A percentile compares a stretch with the other conserved stretches of the same genome.
These are phyloP conservation scores for Chenopodium album DNA, from an alignment of 148 eudicot species.

Conservation along the genomic window DNA sequence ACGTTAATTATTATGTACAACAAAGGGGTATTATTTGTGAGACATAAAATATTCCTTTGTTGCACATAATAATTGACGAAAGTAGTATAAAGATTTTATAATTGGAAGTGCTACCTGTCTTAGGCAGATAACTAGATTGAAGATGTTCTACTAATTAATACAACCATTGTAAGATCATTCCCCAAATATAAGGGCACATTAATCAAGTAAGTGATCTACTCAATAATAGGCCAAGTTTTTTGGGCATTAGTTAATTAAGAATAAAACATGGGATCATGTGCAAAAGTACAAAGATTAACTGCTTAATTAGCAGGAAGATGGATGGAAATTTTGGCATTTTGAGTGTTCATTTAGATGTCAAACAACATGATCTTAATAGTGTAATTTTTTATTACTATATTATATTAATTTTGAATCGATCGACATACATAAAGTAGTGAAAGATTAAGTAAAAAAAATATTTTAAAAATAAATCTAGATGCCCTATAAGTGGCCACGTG, in stretches of 20 bases:
- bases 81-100: no score
- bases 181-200: background rate
- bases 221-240: no score
- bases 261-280: slow-evolving; percentile 40
- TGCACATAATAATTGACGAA: no score
- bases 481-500: slow-evolving; percentile 34
- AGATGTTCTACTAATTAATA: no score
- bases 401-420: background rate
- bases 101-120: background rate
- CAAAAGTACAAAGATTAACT: slow-evolving; percentile 17
- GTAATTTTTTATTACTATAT: background rate
- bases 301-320: slow-evolving; percentile 22
- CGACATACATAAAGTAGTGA: slow-evolving; percentile 8
- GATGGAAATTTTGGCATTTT: slow-evolving; percentile 29
- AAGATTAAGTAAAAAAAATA: background rate
- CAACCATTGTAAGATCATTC: background rate
- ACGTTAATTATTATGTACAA: no score
- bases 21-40: no score
- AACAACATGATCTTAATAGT: background rate
- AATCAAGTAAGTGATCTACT: background rate
- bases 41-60: no score
- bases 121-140: background rate
- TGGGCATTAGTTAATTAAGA: background rate
- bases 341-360: slow-evolving; percentile 26
- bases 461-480: slow-evolving; percentile 17